These are phyloP conservation scores for Glomus cerebriforme DNA, from an alignment of 192 early-diverging fungal species.

Conservation along the genomic window DNA sequence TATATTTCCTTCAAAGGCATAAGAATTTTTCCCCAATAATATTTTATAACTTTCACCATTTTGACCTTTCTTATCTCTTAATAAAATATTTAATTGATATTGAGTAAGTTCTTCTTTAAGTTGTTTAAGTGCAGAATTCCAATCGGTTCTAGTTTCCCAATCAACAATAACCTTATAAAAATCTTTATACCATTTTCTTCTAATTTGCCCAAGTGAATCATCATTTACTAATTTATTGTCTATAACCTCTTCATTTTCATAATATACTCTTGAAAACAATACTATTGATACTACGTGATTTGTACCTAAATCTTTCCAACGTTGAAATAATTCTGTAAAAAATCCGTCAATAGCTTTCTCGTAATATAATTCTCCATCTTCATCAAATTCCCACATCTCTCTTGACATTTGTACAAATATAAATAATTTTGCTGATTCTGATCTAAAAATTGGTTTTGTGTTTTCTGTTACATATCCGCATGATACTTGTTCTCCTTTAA, in stretches of 20 bases:
- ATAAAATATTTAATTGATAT: conserved; percentile 70
- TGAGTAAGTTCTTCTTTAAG: conserved; percentile 77
- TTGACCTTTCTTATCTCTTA: conserved; percentile 38
- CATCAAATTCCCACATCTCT: conserved; percentile 99
- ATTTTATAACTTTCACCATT: conserved; percentile 48
- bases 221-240: conserved; percentile 48
- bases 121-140: conserved; percentile 62
- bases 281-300: conserved; percentile 97
- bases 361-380: conserved; percentile 94
- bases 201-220: conserved; percentile 45
- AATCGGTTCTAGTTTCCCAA: conserved; percentile 83
- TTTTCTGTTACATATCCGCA: conserved; percentile 79
- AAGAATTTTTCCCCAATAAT: conserved; percentile 77
- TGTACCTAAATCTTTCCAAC: conserved; percentile 78
- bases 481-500: conserved; percentile 59
- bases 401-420: conserved; percentile 95
- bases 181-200: conserved; percentile 79
- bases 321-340: conserved; percentile 82
- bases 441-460: conserved; percentile 88
- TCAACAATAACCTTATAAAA: conserved; percentile 95
- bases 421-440: conserved; percentile 91
- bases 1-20: conserved; percentile 90
- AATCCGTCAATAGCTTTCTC: conserved; percentile 91
- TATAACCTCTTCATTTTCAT: conserved; percentile 54
- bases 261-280: conserved; percentile 88